Base-by-base conservation (phyloP, 2,329 filamentous ascomycete species). In the Lasiodiplodia hormozganensis region DNA sequence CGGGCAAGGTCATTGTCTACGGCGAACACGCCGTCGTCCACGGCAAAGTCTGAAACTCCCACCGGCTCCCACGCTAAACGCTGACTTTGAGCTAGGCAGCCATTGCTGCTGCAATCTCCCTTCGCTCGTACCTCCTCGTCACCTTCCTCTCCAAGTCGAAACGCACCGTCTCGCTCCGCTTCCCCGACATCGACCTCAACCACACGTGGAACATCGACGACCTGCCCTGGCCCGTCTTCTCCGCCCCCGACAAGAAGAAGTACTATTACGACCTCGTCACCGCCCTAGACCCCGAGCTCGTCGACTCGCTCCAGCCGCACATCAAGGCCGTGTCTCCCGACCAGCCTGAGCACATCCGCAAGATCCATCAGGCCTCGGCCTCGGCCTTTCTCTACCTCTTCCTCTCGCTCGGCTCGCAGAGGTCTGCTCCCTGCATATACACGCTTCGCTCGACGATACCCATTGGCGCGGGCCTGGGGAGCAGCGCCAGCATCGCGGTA, bases 11-110 rank as follows among this genome's bases (percentile, higher is more conserved):
- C 77, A 99, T 99, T 79, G 93, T 98, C 65, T 98, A 95, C 82
- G 96, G 96, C 73, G 96, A 99, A 80, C 96, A 99, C 83, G 92
- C 96, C 2, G 96, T 98, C n/a, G 96, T 99, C 23, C 89, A 99
- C 77, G 94, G 94, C 77, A 98, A 97, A 88, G 92, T 92, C 82
- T 68, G 82, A 74, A 34, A 4, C 21, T 36, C 36, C 7, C 43
- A 38, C 53, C 49, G 18, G 64, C 12, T 54, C 25, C 8, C 14
- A 28, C 14, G 49, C 21, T 38, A 10, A 65, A 49, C 18, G 62
- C 73, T 78, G 51, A 77, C 69, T 51, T 10, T 16, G n/a, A 36
- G 4, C 66, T 73, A 94, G 90, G 89, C 94, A 73, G 95, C 96
- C 69, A 95, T 99, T 80, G 96, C 96, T 65, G 96, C 96, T 28